A percentile compares a stretch with the other conserved stretches of the same genome.
phyloP scores from a whole-genome alignment of 2,329 filamentous ascomycete genomes.

The Colletotrichum incanum region DNA sequence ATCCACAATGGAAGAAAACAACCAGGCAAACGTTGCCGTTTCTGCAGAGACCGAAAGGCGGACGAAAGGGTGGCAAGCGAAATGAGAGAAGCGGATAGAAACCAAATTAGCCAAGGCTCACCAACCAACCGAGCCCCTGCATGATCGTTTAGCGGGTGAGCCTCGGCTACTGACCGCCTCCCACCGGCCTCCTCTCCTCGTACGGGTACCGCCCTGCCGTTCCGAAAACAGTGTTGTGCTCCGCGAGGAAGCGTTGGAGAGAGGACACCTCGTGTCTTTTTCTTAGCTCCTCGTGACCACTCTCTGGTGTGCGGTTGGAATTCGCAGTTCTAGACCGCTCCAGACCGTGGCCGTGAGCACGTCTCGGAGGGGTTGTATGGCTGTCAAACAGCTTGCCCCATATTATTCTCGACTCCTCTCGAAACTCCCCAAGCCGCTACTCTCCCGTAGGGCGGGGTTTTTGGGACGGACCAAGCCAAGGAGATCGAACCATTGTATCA shows the following conservation, averaged over 20 bases:
- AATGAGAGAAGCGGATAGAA: conserved; percentile 4
- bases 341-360: conserved; percentile 7
- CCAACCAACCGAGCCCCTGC: background rate
- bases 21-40: background rate
- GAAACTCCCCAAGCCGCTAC: background rate
- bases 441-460: background rate
- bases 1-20: background rate
- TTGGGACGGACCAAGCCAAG: background rate
- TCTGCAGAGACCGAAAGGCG: background rate
- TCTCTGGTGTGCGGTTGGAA: background rate
- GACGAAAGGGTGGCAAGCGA: conserved; percentile 7
- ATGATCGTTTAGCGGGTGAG: background rate
- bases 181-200: conserved; percentile 19
- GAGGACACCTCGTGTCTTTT: background rate
- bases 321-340: conserved; percentile 27
- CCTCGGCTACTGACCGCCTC: conserved; percentile 25
- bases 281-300: conserved; percentile 20
- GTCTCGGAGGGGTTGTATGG: conserved; percentile 19
- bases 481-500: conserved; percentile 22
- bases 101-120: background rate
- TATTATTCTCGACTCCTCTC: conserved; percentile 14
- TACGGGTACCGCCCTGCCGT: conserved; percentile 15
- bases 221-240: conserved; percentile 34
- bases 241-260: conserved; percentile 2
- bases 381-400: conserved; percentile 23